Evolutionary conservation across 495 filamentous ascomycete genomes (phyloP), one percentile per base, ranked within the genome.

Genomic region (Astrothelium macrocarpum): DNA sequence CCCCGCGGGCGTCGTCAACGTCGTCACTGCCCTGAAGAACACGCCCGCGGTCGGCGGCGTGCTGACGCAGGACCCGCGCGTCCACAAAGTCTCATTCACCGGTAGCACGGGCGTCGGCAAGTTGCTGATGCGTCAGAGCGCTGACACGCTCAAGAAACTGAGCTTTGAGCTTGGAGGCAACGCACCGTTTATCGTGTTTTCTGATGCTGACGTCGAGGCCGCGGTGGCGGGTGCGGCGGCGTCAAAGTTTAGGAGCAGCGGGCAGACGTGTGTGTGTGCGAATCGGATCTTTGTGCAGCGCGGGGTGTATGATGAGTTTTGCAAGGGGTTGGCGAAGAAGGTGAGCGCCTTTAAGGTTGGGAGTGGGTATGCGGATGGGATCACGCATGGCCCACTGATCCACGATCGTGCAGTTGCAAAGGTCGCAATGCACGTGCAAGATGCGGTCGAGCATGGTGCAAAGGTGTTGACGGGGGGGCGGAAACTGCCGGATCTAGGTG

Each of bases 151-250:
- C 60, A 90, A 89, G 76, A 90, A 90, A 66, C 71, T 87, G 12
- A 87, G 84, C 1, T 82, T 90, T 32, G 87, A 90, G 73, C 79
- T 90, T 28, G 87, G 87, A 32, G 87, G 87, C 3, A 90, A 90
- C 71, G 87, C 86, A 53, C 87, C 87, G 0, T 88, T 88, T 73
- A 77, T 90, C 49, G 81, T 90, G 7, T 90, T 90, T 68, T 84
- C 88, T 59, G 87, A 90, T 71, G 87, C 87, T 23, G 83, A 89
- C 61, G 74, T 89, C 18, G 80, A 87, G 20, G 77, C 82, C 59
- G 85, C 87, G 2, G 74, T 85, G 10, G 77, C 81, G 26, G 81
- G 80, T 59, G 78, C 86, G 20, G 84, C 87, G 66, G 73, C 79
- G 1, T 77, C 83, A 39, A 89, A 89, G 66, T 89, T 86, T 80